phyloP scores from a whole-genome alignment of 352 stramenopile species.

The Phytophthora pini region DNA sequence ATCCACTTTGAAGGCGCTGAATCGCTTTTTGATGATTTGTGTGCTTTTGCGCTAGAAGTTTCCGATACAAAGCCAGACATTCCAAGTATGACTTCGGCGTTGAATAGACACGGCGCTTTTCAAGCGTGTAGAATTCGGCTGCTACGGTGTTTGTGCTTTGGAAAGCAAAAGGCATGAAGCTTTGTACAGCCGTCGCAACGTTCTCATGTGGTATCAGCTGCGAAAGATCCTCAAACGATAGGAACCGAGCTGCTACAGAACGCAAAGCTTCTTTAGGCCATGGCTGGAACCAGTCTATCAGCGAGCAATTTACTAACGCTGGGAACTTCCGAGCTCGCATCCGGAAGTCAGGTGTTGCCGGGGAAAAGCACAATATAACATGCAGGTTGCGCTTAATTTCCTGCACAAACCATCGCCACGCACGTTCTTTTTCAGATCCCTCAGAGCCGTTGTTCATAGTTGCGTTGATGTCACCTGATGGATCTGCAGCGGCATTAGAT shows the following conservation, averaged over 20 bases:
- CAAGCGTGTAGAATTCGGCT: constrained; percentile 73
- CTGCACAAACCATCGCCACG: constrained; percentile 93
- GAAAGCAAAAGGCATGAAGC: constrained; percentile 95
- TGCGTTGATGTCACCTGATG: constrained; percentile 2
- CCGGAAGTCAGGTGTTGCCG: constrained; percentile 90
- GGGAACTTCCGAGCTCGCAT: constrained; percentile 93
- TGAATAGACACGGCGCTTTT: constrained; percentile 91
- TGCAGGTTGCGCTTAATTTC: constrained; percentile 94
- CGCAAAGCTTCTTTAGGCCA: constrained; percentile 93
- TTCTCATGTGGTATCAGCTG: constrained; percentile 21
- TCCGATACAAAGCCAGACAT: constrained; percentile 88
- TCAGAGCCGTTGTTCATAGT: constrained; percentile 20
- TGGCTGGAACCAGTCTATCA: constrained; percentile 95
- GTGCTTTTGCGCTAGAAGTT: constrained; percentile 79
- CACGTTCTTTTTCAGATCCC: constrained; percentile 89
- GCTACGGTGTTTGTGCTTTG: constrained; percentile 91
- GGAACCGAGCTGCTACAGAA: constrained; percentile 88
- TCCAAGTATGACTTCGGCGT: constrained; percentile 95
- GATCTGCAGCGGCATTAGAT: constrained; percentile 19
- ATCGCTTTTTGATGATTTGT: constrained; percentile 66
- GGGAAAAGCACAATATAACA: constrained; percentile 95
- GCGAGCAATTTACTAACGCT: constrained; percentile 93
- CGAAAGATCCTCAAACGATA: constrained; percentile 49
- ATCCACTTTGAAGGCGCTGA: constrained; percentile 82
- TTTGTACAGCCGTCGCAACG: constrained; percentile 78